Evolutionary conservation across 1,284 basidiomycete genomes (phyloP).

Genomic region (Sporisorium graminicola): DNA sequence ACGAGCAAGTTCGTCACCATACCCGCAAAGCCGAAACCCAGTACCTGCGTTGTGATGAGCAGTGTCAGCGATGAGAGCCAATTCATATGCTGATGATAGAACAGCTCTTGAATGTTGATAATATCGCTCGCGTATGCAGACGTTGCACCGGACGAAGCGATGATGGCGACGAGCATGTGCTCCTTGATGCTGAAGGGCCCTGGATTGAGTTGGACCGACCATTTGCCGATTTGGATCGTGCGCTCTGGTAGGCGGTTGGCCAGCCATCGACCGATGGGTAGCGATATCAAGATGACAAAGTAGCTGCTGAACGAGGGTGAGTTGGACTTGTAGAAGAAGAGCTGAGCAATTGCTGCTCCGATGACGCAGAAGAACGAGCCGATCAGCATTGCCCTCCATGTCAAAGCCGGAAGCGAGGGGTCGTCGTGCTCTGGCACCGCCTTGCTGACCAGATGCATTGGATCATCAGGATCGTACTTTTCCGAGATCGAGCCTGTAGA

Average conservation of each 20-base stretch:
- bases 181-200: conserved; percentile 73
- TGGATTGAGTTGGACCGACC: conserved; percentile 71
- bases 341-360: conserved; percentile 71
- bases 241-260: conserved; percentile 65
- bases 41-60: conserved; percentile 66
- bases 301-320: conserved; percentile 73
- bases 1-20: conserved; percentile 67
- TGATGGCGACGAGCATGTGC: conserved; percentile 71
- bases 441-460: conserved; percentile 61
- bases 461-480: conserved; percentile 63
- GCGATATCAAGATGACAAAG: conserved; percentile 73
- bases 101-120: conserved; percentile 69
- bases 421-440: conserved; percentile 74
- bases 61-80: conserved; percentile 61
- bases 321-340: conserved; percentile 68
- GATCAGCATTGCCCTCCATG: conserved; percentile 73
- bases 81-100: conserved; percentile 67
- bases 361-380: conserved; percentile 73
- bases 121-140: conserved; percentile 69
- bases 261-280: conserved; percentile 71
- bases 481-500: conserved; percentile 36
- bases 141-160: conserved; percentile 71
- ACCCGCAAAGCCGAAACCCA: conserved; percentile 69
- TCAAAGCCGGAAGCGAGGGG: conserved; percentile 73
- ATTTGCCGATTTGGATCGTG: conserved; percentile 62